Evolutionary conservation across 306 rosid species (phyloP), one percentile per base, ranked within the genome.

Genomic region (Elaeagnus macrophylla): DNA sequence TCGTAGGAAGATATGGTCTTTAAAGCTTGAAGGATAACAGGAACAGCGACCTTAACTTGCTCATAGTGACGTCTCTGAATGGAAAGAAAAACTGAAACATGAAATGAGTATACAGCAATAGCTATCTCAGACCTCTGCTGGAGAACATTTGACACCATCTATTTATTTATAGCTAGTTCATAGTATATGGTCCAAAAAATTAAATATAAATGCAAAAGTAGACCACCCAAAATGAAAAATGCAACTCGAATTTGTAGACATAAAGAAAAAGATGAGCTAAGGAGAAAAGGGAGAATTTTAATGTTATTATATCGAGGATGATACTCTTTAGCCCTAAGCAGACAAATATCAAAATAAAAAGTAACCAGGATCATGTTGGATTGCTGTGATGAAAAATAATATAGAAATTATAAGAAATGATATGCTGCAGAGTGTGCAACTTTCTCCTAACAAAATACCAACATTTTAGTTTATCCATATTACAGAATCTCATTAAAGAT

Each of bases 11-110:
- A 72, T 56, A 65, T 66, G 9, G 69, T 63, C 75, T 82, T 80
- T 72, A 91, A 65, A 60, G 81, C 89, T 71, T 75, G 73, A 56
- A 91, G 82, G 64, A 84, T 77, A 66, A 84, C 57, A 13, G 95
- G 87, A 77, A 79, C 46, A 25, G 79, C 82, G 47, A 36, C 81
- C 73, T 77, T 87, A 58, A 77, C 72, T 76, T 84, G 96, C 79
- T 82, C 85, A 69, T 70, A 91, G 54, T 80, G 95, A 71, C 72
- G 99, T 85, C 85, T 91, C 69, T 48, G 70, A 70, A 84, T 79
- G 72, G 82, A 82, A 48, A 71, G 46, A 66, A 91, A 47, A 52
- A 78, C 99, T 91, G 89, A 66, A 79, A 75, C 62, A 58, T 36
- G 59, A 75, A 59, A 54, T 51, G 57, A 50, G 56, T 52, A 64